Evolutionary conservation across 257 asterid species (phyloP).

Genomic region (Ocimum tenuiflorum): DNA sequence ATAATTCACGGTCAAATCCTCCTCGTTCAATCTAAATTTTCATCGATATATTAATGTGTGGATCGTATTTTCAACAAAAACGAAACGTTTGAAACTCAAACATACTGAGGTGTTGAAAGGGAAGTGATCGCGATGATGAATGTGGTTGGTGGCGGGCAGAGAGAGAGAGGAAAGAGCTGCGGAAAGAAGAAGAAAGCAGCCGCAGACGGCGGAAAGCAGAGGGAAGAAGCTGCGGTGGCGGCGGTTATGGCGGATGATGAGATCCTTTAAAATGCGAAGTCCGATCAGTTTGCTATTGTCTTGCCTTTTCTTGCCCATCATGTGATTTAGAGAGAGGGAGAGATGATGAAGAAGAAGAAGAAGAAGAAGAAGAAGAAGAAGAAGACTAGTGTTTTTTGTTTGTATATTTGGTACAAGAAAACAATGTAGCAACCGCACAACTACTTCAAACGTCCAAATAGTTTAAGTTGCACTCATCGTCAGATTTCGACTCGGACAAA

Average conservation of each 20-base stretch:
- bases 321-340: not conserved
- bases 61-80: too few relatives aligned
- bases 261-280: slow-evolving; percentile 28
- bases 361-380: not conserved
- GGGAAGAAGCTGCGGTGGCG: slow-evolving; percentile 38
- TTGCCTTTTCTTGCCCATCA: slow-evolving; percentile 35
- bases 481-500: not conserved
- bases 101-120: slow-evolving; percentile 19
- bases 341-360: not conserved
- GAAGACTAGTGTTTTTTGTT: not conserved
- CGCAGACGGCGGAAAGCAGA: slow-evolving; percentile 33
- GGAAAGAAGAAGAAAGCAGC: slow-evolving; percentile 30
- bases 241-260: slow-evolving; percentile 32
- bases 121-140: slow-evolving; percentile 18
- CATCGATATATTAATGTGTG: not conserved
- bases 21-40: slow-evolving; percentile 38
- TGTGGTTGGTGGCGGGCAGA: slow-evolving; percentile 25
- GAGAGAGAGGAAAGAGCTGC: slow-evolving; percentile 31
- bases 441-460: slow-evolving; percentile 14
- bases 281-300: slow-evolving; percentile 19
- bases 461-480: not conserved
- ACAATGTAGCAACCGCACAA: slow-evolving; percentile 14
- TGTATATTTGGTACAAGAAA: not conserved
- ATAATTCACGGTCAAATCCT: slow-evolving; percentile 27
- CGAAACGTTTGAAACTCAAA: not conserved